These are phyloP conservation scores for Fraxinus velutina DNA, from an alignment of 305 asterid species.

Conservation along the genomic window DNA sequence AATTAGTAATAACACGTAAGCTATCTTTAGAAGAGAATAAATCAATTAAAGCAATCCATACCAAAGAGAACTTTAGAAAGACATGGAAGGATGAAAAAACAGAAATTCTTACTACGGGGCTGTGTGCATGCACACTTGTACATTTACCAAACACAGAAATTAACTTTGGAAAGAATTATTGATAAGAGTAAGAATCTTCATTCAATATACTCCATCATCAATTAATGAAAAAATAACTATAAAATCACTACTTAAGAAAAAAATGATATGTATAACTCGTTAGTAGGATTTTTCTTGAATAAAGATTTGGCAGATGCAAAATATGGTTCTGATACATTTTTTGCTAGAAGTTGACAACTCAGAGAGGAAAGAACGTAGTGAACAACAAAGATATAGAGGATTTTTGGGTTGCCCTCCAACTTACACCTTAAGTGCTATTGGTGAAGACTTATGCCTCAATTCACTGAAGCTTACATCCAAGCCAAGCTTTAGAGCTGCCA, in stretches of 20 bases:
- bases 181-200: background rate
- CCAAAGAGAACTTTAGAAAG: background rate
- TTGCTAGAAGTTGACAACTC: background rate
- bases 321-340: background rate
- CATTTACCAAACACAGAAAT: background rate
- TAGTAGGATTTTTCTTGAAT: background rate
- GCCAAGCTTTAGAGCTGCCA: background rate
- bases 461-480: background rate
- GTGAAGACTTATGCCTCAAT: background rate
- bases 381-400: background rate
- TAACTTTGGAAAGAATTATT: background rate
- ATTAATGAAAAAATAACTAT: background rate
- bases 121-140: background rate
- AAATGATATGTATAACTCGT: background rate
- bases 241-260: background rate
- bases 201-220: background rate
- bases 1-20: background rate
- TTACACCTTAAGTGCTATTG: background rate
- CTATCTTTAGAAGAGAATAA: background rate
- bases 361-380: background rate
- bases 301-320: background rate
- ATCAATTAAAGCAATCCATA: background rate
- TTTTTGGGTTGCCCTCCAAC: background rate
- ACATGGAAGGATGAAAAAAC: background rate
- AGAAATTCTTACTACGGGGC: background rate